Base-by-base conservation (phyloP, 106 monocot species). In the Hemerocallis citrina region DNA sequence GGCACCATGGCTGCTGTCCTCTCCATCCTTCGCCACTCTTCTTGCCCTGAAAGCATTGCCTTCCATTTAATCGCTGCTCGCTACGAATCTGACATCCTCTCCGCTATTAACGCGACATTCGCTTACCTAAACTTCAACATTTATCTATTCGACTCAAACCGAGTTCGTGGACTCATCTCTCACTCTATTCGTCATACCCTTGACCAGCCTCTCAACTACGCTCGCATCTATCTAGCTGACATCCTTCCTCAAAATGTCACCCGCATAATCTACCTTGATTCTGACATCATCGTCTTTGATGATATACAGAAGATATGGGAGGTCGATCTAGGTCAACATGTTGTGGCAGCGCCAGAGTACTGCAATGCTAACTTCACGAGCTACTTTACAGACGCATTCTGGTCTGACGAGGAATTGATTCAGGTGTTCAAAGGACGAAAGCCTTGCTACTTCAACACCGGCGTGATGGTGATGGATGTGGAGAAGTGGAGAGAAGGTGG, bases 331-430 rank as follows among this genome's bases (percentile, higher is more conserved):
- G 49, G 20, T 4, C 43, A 11, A 63, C 35, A 52, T 68, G 57
- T 74, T 52, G 60, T 86, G 58, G 74, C 74, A 1, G 89, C 84
- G 6, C 89, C 84, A 0, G 84, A 89, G 62, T 89, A 89, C 54
- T 89, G 89, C 78, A 80, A 89, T 63, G 75, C 89, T 42, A 85
- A 89, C 61, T 89, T 89, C 72, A 89, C 80, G 63, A 85, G 81
- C 66, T 89, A 89, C 73, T 89, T 89, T 69, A 89, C 89, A 14
- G 74, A 65, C 16, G 42, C 74, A 16, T 75, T 75, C 54, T 75
- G 74, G 74, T 46, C 44, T 0, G 52, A 67, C 55, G 8, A 39
- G 17, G 11, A 38, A 38, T 38, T 38, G 37, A 38, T 38, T 38
- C 37, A 38, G 8, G 21, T 41, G 4, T 77, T 77, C 66, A 39